A percentile compares a stretch with the other conserved stretches of the same genome.
Evolutionary conservation across 2,329 filamentous ascomycete genomes (phyloP).

Genomic region (Claviceps capensis): DNA sequence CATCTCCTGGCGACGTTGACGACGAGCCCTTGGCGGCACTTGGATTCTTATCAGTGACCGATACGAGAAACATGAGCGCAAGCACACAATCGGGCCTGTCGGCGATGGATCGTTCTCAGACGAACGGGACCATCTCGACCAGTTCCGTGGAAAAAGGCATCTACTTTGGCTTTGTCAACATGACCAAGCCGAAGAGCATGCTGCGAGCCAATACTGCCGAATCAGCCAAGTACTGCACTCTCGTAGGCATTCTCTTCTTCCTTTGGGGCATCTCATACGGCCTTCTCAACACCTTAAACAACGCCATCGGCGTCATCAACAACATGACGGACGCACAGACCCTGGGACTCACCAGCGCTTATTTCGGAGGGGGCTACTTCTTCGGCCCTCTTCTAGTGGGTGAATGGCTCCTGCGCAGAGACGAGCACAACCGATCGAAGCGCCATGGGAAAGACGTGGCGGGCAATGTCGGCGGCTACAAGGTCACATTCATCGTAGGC

Average conservation of each 20-base stretch:
- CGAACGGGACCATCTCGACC: conserved; percentile 22
- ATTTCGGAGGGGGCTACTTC: conserved; percentile 58
- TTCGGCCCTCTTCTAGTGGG: conserved; percentile 57
- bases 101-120: conserved; percentile 10
- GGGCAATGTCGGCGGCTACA: conserved; percentile 51
- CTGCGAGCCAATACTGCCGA: conserved; percentile 48
- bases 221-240: conserved; percentile 55
- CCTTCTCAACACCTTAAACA: conserved; percentile 69
- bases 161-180: conserved; percentile 69
- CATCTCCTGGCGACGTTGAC: conserved; percentile 5
- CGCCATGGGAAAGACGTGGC: conserved; percentile 23
- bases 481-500: conserved; percentile 66
- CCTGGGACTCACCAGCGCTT: conserved; percentile 54
- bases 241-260: conserved; percentile 73
- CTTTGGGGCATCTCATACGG: conserved; percentile 89
- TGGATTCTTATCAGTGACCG: conserved; percentile 34
- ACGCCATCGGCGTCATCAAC: conserved; percentile 49
- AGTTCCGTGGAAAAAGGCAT: conserved; percentile 29
- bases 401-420: conserved; percentile 55
- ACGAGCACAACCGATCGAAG: conserved; percentile 41
- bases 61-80: conserved; percentile 12
- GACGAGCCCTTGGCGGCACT: conserved; percentile 22
- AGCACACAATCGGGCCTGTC: conserved; percentile 3
- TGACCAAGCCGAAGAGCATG: conserved; percentile 56
- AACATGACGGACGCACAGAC: conserved; percentile 48